These are phyloP conservation scores for Cercospora sp. DNA, from an alignment of 2,329 filamentous ascomycete genomes.

Conservation along the genomic window DNA sequence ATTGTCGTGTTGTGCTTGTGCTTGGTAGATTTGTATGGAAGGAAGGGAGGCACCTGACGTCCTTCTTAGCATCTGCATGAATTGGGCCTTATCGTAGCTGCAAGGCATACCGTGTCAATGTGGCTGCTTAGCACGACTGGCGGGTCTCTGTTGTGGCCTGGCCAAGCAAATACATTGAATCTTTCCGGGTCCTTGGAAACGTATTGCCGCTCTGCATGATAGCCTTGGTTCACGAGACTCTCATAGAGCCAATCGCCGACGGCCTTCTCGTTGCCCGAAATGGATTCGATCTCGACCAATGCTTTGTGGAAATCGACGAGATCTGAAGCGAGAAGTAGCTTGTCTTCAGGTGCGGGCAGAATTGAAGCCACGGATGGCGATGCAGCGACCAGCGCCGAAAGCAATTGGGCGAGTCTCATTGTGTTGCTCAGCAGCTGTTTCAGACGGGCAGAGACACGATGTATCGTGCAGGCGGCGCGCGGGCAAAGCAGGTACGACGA, in stretches of 20 bases:
- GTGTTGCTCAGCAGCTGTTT: constrained; percentile 1
- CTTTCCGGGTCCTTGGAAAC: constrained; percentile 48
- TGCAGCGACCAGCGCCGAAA: constrained; percentile 3
- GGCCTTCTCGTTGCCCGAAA: constrained; percentile 66
- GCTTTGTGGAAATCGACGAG: constrained; percentile 73
- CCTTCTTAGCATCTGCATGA: neutral
- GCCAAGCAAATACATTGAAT: constrained; percentile 77
- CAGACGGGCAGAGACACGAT: neutral
- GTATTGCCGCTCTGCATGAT: constrained; percentile 63
- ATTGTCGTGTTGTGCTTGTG: constrained; percentile 40
- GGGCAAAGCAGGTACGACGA: neutral
- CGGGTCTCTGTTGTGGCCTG: constrained; percentile 52
- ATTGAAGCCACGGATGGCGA: constrained; percentile 11
- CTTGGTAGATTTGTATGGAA: constrained; percentile 62
- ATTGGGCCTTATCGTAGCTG: neutral
- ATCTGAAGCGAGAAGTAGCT: constrained; percentile 39
- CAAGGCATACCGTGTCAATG: constrained; percentile 66
- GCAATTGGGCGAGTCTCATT: constrained; percentile 10
- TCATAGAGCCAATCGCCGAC: constrained; percentile 68
- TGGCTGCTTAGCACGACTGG: constrained; percentile 73
- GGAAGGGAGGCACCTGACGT: constrained; percentile 64
- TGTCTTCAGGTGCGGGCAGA: constrained; percentile 16
- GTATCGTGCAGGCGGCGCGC: neutral
- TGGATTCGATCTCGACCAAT: constrained; percentile 72
- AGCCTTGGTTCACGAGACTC: constrained; percentile 63